Evolutionary conservation across 2,329 filamentous ascomycete species (phyloP).

Genomic region (Ophiostoma fasciatum): DNA sequence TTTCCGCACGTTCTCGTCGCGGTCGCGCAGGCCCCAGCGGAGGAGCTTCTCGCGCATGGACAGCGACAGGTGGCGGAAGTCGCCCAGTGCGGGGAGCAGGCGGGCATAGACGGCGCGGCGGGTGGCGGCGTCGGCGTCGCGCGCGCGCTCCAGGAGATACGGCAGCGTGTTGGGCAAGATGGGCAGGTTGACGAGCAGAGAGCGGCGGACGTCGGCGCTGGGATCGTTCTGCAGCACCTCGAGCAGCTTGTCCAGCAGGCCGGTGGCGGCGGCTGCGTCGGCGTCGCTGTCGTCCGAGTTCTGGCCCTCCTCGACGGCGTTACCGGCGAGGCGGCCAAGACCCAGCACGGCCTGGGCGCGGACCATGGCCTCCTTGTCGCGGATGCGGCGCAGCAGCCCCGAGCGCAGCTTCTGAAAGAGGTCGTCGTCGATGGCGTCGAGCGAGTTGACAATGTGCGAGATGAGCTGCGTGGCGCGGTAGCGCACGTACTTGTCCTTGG

Average conservation of each 20-base stretch:
- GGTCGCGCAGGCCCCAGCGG: slow-evolving; percentile 84
- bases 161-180: slow-evolving; percentile 70
- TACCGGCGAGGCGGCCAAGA: slow-evolving; percentile 69
- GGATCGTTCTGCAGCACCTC: slow-evolving; percentile 88
- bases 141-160: slow-evolving; percentile 76
- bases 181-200: slow-evolving; percentile 79
- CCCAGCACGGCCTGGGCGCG: slow-evolving; percentile 85
- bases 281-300: slow-evolving; percentile 59
- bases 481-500: slow-evolving; percentile 86
- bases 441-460: slow-evolving; percentile 79
- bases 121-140: slow-evolving; percentile 76
- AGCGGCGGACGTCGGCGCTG: slow-evolving; percentile 80
- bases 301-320: slow-evolving; percentile 55
- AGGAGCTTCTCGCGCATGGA: slow-evolving; percentile 92
- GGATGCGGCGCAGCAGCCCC: slow-evolving; percentile 67
- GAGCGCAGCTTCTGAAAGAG: slow-evolving; percentile 71
- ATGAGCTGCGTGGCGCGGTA: slow-evolving; percentile 83
- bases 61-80: slow-evolving; percentile 85
- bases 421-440: slow-evolving; percentile 85
- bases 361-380: slow-evolving; percentile 88
- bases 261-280: slow-evolving; percentile 43
- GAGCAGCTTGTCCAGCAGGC: slow-evolving; percentile 68
- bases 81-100: slow-evolving; percentile 73
- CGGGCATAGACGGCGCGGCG: slow-evolving; percentile 76
- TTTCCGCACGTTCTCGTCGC: slow-evolving; percentile 88